Evolutionary conservation across 192 early-diverging fungal genomes (phyloP), one percentile per base, ranked within the genome.

Genomic region (Coemansia sp.): DNA sequence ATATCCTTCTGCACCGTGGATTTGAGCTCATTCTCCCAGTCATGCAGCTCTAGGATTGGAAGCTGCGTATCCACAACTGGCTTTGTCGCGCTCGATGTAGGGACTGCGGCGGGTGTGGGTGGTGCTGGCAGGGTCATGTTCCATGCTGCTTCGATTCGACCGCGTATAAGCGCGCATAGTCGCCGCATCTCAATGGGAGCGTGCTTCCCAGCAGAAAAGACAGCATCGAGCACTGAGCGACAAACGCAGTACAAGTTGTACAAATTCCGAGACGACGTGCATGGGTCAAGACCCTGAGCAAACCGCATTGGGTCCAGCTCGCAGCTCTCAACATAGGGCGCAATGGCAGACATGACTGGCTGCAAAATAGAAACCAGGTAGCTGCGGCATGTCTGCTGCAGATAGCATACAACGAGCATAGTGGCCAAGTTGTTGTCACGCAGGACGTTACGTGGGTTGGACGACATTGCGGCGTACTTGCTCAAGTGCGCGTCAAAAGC

Each of bases 221-320:
- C 80, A 15, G 76, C 73, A 18, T 83, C 79, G 20, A 87, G 68
- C 18, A 87, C 71, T 9, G 75, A 73, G n/a, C 80, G 70, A 43
- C 80, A 87, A 50, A 79, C 80, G 43, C 72, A 72, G 34, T 84
- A 81, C 40, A 87, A 69, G 58, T 84, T 87, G 58, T 78, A 75
- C 43, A 78, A 65, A 62, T 84, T 87, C 13, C 73, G 61, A 9
- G 71, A 76, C 7, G 68, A 69, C 36, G 60, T 72, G 7, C 68
- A 73, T 36, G 66, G 66, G 49, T 63, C 73, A 40, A 65, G 27
- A 29, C 50, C 69, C 43, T 66, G 44, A 5, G 72, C 65, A 24
- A 81, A 62, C 31, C 83, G 83, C 46, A 75, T 50, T 10, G 79
- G 83, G 44, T 85, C 83, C 46, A 85, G 76, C 76, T 85, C 83